phyloP scores from a whole-genome alignment of 768 basidiomycete genomes.

The Pleurotus citrinopileatus region DNA sequence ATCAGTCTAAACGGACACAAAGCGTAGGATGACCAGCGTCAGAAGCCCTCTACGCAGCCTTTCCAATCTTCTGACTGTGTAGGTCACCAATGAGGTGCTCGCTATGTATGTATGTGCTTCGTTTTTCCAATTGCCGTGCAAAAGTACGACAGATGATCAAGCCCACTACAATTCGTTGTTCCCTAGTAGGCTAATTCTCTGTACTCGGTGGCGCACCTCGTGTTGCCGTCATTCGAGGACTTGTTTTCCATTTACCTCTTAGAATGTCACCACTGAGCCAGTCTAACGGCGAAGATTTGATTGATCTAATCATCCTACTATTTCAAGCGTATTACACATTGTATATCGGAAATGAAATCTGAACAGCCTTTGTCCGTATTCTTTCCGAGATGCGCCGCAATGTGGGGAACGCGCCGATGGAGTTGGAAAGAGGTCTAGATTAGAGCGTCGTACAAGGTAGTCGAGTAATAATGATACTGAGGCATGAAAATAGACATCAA shows the following conservation, averaged over 20 bases:
- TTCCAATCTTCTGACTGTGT: no score
- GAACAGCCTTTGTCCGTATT: neutral
- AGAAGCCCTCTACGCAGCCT: no score
- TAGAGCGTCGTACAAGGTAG: no score
- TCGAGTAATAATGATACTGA: no score
- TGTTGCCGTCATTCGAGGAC: neutral
- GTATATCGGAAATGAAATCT: neutral
- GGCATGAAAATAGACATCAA: no score
- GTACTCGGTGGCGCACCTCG: neutral
- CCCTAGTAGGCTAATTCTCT: neutral
- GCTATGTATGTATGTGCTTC: neutral
- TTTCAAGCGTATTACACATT: neutral
- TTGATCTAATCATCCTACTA: neutral
- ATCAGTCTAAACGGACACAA: no score
- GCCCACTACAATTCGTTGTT: neutral
- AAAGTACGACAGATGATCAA: neutral
- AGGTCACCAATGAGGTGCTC: no score
- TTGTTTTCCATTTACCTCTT: neutral
- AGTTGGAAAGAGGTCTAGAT: no score
- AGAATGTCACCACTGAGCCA: neutral
- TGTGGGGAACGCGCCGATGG: no score
- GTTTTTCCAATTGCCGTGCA: no score
- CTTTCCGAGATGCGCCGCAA: neutral
- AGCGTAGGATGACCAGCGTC: no score
- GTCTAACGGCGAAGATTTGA: neutral